Percentiles rank a stretch among this genome's conserved stretches.
These are phyloP conservation scores for Phytophthora pisi DNA, from an alignment of 352 stramenopile genomes.

Conservation along the genomic window DNA sequence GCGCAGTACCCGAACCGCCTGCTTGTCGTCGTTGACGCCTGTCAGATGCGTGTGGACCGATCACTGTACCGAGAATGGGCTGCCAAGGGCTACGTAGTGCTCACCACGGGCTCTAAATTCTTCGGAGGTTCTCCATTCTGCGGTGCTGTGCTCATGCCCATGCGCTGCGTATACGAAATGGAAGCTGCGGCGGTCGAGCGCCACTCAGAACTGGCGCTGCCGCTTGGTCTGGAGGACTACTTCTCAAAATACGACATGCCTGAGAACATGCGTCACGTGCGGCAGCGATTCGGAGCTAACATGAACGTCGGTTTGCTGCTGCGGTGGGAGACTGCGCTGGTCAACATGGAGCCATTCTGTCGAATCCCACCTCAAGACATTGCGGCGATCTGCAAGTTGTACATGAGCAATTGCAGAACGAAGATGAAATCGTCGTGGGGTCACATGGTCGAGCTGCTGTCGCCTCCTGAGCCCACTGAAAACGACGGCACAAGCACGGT, in stretches of 20 bases:
- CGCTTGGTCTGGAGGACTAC: slow-evolving; percentile 80
- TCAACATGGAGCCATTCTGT: slow-evolving; percentile 83
- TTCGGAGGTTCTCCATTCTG: slow-evolving; percentile 88
- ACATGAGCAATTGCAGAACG: slow-evolving; percentile 59
- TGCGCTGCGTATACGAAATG: slow-evolving; percentile 80
- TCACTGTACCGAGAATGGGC: slow-evolving; percentile 68
- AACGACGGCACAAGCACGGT: slow-evolving; percentile 25
- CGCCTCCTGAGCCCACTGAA: slow-evolving; percentile 23
- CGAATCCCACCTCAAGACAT: slow-evolving; percentile 56
- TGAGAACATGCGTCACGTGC: slow-evolving; percentile 65
- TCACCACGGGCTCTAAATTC: slow-evolving; percentile 90
- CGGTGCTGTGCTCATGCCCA: slow-evolving; percentile 82
- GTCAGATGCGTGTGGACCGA: slow-evolving; percentile 82
- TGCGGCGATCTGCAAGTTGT: slow-evolving; percentile 56
- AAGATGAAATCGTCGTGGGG: slow-evolving; percentile 49
- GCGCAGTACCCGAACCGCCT: slow-evolving; percentile 69
- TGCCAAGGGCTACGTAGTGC: slow-evolving; percentile 66
- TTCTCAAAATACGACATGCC: slow-evolving; percentile 85
- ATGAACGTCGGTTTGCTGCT: slow-evolving; percentile 82
- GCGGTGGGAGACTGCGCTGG: slow-evolving; percentile 81
- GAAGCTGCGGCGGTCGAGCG: slow-evolving; percentile 65
- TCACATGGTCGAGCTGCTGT: slow-evolving; percentile 55
- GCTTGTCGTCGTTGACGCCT: slow-evolving; percentile 87
- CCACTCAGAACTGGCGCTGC: slow-evolving; percentile 65
- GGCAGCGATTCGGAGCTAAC: slow-evolving; percentile 52